Evolutionary conservation across 1,139 yeast species (phyloP), one percentile per base, ranked within the genome.

Genomic region (Blastobotrys ciferrii): DNA sequence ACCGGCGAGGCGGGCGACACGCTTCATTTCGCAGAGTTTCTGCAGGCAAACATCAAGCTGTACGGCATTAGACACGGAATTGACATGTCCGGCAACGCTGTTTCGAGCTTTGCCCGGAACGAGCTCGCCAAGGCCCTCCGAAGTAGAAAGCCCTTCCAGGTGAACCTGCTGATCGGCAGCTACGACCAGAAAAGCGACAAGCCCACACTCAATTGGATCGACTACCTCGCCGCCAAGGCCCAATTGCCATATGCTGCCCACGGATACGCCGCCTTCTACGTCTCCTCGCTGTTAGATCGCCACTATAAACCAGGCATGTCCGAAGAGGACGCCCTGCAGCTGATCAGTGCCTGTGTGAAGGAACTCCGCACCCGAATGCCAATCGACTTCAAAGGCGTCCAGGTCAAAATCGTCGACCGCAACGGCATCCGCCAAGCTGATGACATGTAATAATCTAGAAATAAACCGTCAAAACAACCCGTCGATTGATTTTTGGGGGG

Each of bases 1-100:
- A 84, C 96, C 3, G 99, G 99, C 49, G 98, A 92, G 67, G 78
- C 97, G 3, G 98, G 98, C 52, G 99, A 92, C 66, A 87, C 98
- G 12, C 72, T 87, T n/a, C 95, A 92, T 66, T 91, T 92, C 70
- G 95, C 96, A 39, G 98, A 92, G 65, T 87, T 83, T 64, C 80
- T 89, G 54, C 95, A 87, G 67, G 98, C 97, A 45, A 92, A 94
- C 65, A 81, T 89, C 58, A 95, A 87, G 68, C 76, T 92, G 55
- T 84, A 87, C 65, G 81, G 88, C 48, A 88, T 89, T 77, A 79
- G 98, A 61, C 94, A 92, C 65, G 84, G 84, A 56, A 74, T 76
- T 53, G 97, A 89, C 62, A 76, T 92, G 67, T 70, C 69, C 31
- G 60, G 68, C 14, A 76, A 81, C 57, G 96, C 96, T 7, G 84